These are phyloP conservation scores for Pseudogymnoascus pannorum DNA, from an alignment of 2,329 filamentous ascomycete genomes.

Conservation along the genomic window DNA sequence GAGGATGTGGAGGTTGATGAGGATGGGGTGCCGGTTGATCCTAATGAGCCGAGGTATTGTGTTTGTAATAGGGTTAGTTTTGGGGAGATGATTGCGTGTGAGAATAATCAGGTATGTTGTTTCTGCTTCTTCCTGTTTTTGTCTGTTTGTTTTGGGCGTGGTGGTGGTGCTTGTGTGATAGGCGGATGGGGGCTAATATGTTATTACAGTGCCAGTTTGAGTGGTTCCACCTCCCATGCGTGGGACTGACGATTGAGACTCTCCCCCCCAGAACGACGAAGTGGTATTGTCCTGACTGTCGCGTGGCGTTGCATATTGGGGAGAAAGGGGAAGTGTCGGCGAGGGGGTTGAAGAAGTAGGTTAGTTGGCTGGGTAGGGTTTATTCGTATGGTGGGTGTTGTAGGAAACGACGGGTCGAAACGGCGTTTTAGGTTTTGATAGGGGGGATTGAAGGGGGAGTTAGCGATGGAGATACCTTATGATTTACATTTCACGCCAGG, in stretches of 20 bases:
- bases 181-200: slow-evolving; percentile 22
- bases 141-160: too few relatives aligned
- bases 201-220: slow-evolving; percentile 62
- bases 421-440: neutral
- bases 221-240: slow-evolving; percentile 80
- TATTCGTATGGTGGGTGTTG: neutral
- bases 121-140: too few relatives aligned
- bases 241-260: slow-evolving; percentile 50
- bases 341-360: slow-evolving; percentile 28
- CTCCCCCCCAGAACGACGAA: slow-evolving; percentile 67
- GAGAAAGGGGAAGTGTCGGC: slow-evolving; percentile 53
- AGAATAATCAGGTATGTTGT: slow-evolving; percentile 58
- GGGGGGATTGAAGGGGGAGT: neutral
- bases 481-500: neutral
- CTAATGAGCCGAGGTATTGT: slow-evolving; percentile 70
- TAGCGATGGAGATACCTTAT: neutral
- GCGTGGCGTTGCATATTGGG: slow-evolving; percentile 53
- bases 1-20: slow-evolving; percentile 55
- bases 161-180: slow-evolving; percentile 22
- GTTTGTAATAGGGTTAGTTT: slow-evolving; percentile 73
- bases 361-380: neutral
- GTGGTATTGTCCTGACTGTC: slow-evolving; percentile 79
- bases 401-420: too few relatives aligned
- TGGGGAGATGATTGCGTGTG: slow-evolving; percentile 77
- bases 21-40: slow-evolving; percentile 63